Evolutionary conservation across 768 basidiomycete species (phyloP), one percentile per base, ranked within the genome.

Genomic region (Phaeolepiota aurea): DNA sequence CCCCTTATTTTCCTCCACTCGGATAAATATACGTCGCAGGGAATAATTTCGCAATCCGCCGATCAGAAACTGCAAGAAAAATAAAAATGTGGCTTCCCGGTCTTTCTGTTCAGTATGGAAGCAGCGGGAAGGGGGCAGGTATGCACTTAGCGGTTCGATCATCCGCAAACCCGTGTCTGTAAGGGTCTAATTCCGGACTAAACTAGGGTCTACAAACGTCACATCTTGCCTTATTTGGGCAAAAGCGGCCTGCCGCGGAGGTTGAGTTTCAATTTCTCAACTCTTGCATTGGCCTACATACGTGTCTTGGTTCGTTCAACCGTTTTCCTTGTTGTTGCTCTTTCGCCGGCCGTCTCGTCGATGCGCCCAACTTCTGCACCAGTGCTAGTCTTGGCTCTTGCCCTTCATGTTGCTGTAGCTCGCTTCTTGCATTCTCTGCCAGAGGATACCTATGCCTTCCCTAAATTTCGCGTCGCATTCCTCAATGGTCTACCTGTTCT

Each of bases 381-480:
- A 45, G 46, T 57, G 19, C 43, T 58, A 34, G 37, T 52, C 49
- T 54, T 57, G 49, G 57, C 52, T 40, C 52, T 53, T 48, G 44
- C 48, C 50, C 34, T 57, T 42, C 43, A 44, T 44, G 32, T 55
- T 40, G 51, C 58, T 38, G 54, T 61, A 31, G 60, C 72, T 30
- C 66, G 70, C 38, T 48, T 77, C n/a, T 56, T 80, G 20, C 79
- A 87, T 54, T 77, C 82, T 5, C 69, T 87, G 34, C 87, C 88
- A 20, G 83, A 89, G 51, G 88, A 91, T 51, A 67, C 78, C 12
- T 74, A 78, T 57, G 81, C 88, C 0, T 88, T 82, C 55, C 89
- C 88, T 48, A 91, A 91, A 56, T 84, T 77, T 55, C 72, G 76
- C 31, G 80, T 91, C 45, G 64, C 78, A 30, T 91, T 87, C 59